Evolutionary conservation across 2,329 filamentous ascomycete species (phyloP).

Genomic region (Endothia cerciana): DNA sequence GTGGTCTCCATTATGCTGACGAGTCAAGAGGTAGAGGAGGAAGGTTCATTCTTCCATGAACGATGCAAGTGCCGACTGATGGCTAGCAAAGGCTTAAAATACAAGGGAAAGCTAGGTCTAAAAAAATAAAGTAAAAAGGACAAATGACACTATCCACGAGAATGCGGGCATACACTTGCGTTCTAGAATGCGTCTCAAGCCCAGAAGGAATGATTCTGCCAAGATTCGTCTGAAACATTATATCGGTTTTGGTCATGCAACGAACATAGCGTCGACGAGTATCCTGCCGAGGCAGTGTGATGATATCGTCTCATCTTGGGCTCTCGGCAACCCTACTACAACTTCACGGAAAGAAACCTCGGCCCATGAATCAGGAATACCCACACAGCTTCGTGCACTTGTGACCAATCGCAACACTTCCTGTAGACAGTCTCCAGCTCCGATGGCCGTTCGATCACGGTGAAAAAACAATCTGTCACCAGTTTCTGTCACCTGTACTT

Average conservation of each 20-base stretch:
- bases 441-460: not conserved
- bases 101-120: not conserved
- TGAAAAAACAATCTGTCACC: not conserved
- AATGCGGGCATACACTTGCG: not conserved
- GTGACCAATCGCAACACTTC: not conserved
- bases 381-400: not conserved
- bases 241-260: not conserved
- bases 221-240: not conserved
- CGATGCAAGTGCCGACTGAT: not conserved
- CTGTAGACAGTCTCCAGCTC: not conserved
- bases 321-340: not conserved
- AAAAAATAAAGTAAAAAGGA: not conserved
- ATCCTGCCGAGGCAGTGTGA: not conserved
- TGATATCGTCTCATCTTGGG: not conserved
- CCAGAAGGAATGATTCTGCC: not conserved
- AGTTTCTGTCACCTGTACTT: not conserved
- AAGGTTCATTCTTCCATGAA: no score
- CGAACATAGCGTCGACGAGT: not conserved
- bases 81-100: not conserved
- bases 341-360: not conserved
- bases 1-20: no score
- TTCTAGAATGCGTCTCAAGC: not conserved
- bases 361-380: not conserved
- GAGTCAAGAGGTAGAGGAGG: no score
- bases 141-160: not conserved